Conservation (phyloP, 2,329 filamentous ascomycete species). For the Ophiostoma pallidulum region DNA sequence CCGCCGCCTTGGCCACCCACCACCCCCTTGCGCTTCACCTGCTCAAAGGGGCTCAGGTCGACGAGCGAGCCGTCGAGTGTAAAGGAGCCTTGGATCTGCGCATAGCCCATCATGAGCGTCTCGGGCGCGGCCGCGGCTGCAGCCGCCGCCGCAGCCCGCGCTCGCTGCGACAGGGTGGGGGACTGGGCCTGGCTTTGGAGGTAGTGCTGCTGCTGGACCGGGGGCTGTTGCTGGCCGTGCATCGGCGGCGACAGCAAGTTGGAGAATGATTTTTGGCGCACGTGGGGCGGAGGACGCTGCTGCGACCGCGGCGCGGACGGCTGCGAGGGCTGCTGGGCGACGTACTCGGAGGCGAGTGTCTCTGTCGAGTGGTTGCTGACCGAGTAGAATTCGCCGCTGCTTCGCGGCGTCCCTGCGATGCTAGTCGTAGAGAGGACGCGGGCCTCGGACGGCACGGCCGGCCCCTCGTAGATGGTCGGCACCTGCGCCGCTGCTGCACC, state of each 20-base stretch:
- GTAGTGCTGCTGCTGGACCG: neutral
- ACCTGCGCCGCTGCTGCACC: conserved; percentile 20
- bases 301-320: conserved; percentile 36
- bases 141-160: neutral
- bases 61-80: conserved; percentile 84
- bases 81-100: conserved; percentile 86
- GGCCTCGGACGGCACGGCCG: conserved; percentile 39
- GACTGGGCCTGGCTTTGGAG: conserved; percentile 23
- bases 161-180: conserved; percentile 31
- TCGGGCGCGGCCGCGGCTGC: conserved; percentile 44
- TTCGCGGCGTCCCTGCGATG: conserved; percentile 69
- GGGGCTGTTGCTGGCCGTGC: conserved; percentile 4
- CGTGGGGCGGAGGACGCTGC: conserved; percentile 29
- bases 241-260: conserved; percentile 11
- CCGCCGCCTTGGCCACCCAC: conserved; percentile 80
- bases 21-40: conserved; percentile 89
- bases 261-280: conserved; percentile 33
- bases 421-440: conserved; percentile 71
- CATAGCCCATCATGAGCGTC: conserved; percentile 94
- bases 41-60: conserved; percentile 82
- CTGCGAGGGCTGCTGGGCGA: conserved; percentile 39
- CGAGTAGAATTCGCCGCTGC: conserved; percentile 91
- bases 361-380: conserved; percentile 92
- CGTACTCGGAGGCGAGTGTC: conserved; percentile 83
- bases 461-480: conserved; percentile 41